Evolutionary conservation across 2,329 filamentous ascomycete genomes (phyloP), one percentile per base, ranked within the genome.

Genomic region (Aspergillus transmontanensis): DNA sequence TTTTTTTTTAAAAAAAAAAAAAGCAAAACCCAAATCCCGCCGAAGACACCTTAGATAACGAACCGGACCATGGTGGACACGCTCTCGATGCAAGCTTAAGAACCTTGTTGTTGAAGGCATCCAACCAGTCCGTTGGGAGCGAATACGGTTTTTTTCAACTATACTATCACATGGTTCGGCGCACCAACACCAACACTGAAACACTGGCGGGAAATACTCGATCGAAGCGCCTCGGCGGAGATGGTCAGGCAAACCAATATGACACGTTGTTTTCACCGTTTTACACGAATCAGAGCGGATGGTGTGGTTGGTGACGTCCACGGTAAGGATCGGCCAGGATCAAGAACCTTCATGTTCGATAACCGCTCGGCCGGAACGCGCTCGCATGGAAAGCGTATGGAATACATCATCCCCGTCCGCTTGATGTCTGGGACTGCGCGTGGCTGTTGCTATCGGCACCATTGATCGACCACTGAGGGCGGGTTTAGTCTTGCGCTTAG

Each of bases 301-400:
- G 53, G 43, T 59, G 58, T 62, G 63, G 56, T 58, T 61, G 36
- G n/a, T 60, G 63, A 67, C 63, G 54, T 61, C 63, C 58, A 64
- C 50, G 65, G 65, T 50, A 64, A 66, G 64, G 67, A 68, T 69
- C 65, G 59, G 45, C 67, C 62, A 66, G 66, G 64, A 63, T 67
- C 65, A 68, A 65, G 60, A 66, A 64, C 62, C 64, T 65, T 53
- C 30, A 43, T 46, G 45, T 39, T 51, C 50, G 56, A 60, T 57
- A 62, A 58, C 57, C 39, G 51, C 56, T 41, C 48, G 59, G 57
- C 43, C 53, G 61, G 57, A 63, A 63, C 61, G 41, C 41, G 57
- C 57, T 59, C 57, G 57, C 48, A 59, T 59, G 43, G 36, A 58
- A 58, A 45, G 41, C 36, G 32, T 21, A 7, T 55, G 14, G 51